Base-by-base conservation (phyloP, 176 grass and related monocot species). In the Thalia dealbata region DNA sequence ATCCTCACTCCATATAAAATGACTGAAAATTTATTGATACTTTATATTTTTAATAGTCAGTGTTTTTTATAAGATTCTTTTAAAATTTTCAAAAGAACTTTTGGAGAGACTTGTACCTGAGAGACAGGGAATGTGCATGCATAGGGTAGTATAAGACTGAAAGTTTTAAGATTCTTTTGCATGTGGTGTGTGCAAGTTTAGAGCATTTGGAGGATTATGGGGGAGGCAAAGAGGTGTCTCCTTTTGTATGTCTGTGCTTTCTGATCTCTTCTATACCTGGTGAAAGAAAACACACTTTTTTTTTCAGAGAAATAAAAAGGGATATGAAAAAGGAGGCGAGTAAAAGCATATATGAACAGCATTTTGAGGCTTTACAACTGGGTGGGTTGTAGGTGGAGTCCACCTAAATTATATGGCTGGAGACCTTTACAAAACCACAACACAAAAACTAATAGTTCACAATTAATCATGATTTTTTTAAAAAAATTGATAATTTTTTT, bases 151-250 rank as follows among this genome's bases (percentile, higher is more conserved):
- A n/a, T n/a, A n/a, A n/a, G n/a, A n/a, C 27, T 18, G 23, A 68
- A 23, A 68, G 65, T 43, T 43, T 41, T 12, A 13, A 43, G 65
- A 11, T 56, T 73, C 71, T 55, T 55, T 14, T 27, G 16, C 3
- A 22, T 55, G 50, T 56, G 23, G 65, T 16, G 29, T 55, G 10
- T 10, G 70, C 16, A 10, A 13, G 45, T 72, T 38, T 4, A 21
- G 7, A 54, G 26, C 50, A 18, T 72, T 54, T 11, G 9, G 44
- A 29, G 14, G 29, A 52, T 67, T 16, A 41, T 35, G 50, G 70
- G 50, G 23, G 70, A 55, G 50, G 70, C 70, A 72, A 72, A 72
- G 48, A 54, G 70, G 3, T 54, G 48, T 52, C 50, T 72, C 22
- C 50, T 29, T 72, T 54, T 2, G 9, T 28, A 4, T 30, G 18